Percentiles rank a stretch among this genome's conserved stretches.
phyloP scores from a whole-genome alignment of 192 early-diverging fungal species.

The Backusella morwellensis region DNA sequence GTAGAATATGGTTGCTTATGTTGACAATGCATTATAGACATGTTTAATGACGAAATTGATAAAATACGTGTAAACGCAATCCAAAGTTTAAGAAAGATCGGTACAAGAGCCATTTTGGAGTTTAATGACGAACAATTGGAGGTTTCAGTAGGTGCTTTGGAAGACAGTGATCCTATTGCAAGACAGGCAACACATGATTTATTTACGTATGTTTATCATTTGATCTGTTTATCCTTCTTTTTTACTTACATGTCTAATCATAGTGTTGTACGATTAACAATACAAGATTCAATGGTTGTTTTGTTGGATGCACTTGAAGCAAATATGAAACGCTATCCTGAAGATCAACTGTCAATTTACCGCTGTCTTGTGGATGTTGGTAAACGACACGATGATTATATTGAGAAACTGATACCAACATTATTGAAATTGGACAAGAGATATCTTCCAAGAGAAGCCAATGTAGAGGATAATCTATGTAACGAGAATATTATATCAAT shows the following conservation, averaged over 20 bases:
- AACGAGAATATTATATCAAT: conserved; percentile 24
- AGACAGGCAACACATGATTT: conserved; percentile 73
- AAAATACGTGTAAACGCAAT: conserved; percentile 82
- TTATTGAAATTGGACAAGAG: conserved; percentile 64
- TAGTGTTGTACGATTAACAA: conserved; percentile 49
- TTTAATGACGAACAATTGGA: conserved; percentile 75
- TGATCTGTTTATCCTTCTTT: neutral
- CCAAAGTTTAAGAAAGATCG: conserved; percentile 71
- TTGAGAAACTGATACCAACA: conserved; percentile 46
- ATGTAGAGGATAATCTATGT: conserved; percentile 66
- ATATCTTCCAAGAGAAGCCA: conserved; percentile 69
- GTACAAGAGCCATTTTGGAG: conserved; percentile 45
- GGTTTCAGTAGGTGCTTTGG: conserved; percentile 71
- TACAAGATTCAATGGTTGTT: conserved; percentile 40
- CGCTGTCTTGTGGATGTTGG: conserved; percentile 66
- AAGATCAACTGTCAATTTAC: conserved; percentile 71
- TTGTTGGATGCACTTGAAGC: conserved; percentile 59
- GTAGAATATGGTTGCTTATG: neutral
- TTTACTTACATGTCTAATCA: neutral
- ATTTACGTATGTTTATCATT: conserved; percentile 51
- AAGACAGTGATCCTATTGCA: conserved; percentile 67
- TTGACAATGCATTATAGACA: conserved; percentile 53
- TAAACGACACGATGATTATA: conserved; percentile 50
- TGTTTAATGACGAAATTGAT: conserved; percentile 97
- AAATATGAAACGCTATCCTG: conserved; percentile 64